Evolutionary conservation across 169 alveolate genomes (phyloP), one percentile per base, ranked within the genome.

Genomic region (Theileria annulata): DNA sequence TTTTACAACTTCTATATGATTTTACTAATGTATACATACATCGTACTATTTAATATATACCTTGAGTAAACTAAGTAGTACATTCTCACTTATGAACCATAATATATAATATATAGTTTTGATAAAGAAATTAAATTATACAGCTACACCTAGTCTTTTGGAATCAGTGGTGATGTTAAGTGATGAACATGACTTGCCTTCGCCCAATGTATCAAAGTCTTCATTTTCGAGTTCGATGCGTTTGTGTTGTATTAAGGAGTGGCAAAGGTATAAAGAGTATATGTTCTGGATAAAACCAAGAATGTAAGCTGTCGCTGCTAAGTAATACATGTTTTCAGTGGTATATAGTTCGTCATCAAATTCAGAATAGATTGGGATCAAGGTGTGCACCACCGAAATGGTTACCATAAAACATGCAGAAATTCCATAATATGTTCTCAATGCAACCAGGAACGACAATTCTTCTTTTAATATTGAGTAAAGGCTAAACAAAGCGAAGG

Each of bases 101-200:
- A 25, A 58, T 58, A 58, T 58, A 58, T 28, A 58, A 58, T 58
- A 58, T 58, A 58, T 28, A 31, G 3, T 12, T 15, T 13, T 1
- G 21, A 10, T 27, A 66, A 59, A 35, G 13, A 12, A 30, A 12
- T 6, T 9, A 31, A 21, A 21, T 66, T 30, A 35, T 27, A 10
- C 67, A 9, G 15, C 15, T 23, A 23, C 35, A 23, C 35, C 35
- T 28, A 58, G 17, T 23, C 15, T 58, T 13, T 28, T 2, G 67
- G 67, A 58, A 58, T 15, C 30, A 23, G 33, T 21, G 73, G 31
- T 35, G 47, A 31, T 15, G 73, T 66, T 30, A 66, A 66, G 47
- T 27, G 13, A 59, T 10, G 68, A 59, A 30, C 68, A 59, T 59
- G 37, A 30, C 31, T 59, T 30, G 47, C 68, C 37, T 27, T 59